A percentile compares a stretch with the other conserved stretches of the same genome.
phyloP scores from a whole-genome alignment of 179 eudicot species.

The Carnegiea gigantea region DNA sequence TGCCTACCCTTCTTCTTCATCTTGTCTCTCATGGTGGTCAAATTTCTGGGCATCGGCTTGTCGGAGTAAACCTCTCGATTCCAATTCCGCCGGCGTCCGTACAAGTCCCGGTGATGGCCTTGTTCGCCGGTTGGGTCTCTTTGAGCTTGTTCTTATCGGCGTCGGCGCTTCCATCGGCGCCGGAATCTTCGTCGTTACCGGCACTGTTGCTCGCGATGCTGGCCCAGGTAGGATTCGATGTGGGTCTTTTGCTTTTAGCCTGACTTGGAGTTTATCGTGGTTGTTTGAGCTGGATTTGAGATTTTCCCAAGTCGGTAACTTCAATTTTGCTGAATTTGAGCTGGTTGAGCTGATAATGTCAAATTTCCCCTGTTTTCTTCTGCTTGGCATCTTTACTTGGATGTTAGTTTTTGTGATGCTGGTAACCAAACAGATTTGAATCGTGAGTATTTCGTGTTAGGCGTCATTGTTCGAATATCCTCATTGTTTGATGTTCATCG shows the following conservation, averaged over 20 bases:
- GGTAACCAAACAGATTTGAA: neutral
- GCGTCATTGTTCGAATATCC: neutral
- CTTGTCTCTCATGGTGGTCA: conserved; percentile 37
- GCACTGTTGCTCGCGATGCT: conserved; percentile 88
- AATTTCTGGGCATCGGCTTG: conserved; percentile 70
- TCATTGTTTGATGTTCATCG: neutral
- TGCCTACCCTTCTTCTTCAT: conserved; percentile 10
- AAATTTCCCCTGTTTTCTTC: neutral
- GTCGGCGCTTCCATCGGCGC: conserved; percentile 97
- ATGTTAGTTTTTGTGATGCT: neutral
- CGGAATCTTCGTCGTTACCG: conserved; percentile 94
- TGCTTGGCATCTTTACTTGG: neutral
- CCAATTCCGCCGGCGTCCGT: conserved; percentile 30
- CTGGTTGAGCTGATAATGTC: neutral
- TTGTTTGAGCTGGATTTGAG: conserved; percentile 6
- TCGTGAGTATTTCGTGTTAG: neutral
- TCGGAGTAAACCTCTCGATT: conserved; percentile 48
- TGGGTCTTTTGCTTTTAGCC: too few species aligned
- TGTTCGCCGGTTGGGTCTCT: conserved; percentile 66
- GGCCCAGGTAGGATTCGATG: conserved; percentile 67
- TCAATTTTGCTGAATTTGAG: neutral
- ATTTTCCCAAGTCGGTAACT: neutral
- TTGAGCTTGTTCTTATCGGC: conserved; percentile 77
- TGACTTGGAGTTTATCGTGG: neutral
- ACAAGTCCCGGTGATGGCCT: conserved; percentile 55